phyloP scores from a whole-genome alignment of 208 protist genomes.

The Crithidia expoeki region DNA sequence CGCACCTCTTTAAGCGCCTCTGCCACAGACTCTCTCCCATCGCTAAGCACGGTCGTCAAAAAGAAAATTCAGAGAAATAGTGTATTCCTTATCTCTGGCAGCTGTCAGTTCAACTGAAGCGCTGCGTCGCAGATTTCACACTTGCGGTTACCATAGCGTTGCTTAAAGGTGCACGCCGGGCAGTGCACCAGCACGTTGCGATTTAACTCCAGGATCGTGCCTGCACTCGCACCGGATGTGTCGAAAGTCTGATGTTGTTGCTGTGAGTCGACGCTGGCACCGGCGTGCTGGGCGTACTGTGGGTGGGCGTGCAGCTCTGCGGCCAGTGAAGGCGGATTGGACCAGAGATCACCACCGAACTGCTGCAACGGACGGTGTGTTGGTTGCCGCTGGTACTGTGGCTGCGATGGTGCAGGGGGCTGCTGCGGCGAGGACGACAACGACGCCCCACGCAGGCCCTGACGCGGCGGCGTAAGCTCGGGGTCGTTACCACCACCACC shows the following conservation, averaged over 20 bases:
- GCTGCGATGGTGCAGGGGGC: background rate
- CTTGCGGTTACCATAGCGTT: constrained; percentile 35
- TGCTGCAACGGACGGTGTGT: background rate
- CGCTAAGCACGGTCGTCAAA: too few relatives aligned
- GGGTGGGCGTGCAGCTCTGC: background rate
- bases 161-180: constrained; percentile 50
- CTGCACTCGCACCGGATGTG: background rate
- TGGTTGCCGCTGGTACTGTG: background rate
- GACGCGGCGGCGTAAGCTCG: background rate
- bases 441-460: background rate
- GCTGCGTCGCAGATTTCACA: constrained; percentile 41
- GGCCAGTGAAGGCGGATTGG: background rate
- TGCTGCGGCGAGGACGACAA: background rate
- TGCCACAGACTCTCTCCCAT: too few relatives aligned
- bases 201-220: background rate
- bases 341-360: constrained; percentile 26
- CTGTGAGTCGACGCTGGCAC: constrained; percentile 6
- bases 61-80: too few relatives aligned
- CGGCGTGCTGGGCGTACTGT: background rate
- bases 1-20: too few relatives aligned
- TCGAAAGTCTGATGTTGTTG: background rate
- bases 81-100: background rate
- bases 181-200: constrained; percentile 34
- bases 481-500: too few relatives aligned
- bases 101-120: constrained; percentile 16